Base-by-base conservation (phyloP, 257 asterid genomes). In the Osmanthus fragrans region DNA sequence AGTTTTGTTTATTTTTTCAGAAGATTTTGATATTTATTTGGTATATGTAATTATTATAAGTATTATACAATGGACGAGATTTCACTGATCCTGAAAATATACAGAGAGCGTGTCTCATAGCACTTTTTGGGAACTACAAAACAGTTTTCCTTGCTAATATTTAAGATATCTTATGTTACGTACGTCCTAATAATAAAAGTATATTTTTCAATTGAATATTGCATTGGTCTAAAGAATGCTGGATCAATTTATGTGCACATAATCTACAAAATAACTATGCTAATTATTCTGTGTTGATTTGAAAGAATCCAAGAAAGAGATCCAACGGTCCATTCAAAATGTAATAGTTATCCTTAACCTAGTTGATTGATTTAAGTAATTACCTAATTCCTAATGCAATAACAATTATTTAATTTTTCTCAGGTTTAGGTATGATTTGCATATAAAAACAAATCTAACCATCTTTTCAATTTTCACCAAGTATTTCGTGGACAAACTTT, bases 261-360 rank as follows among this genome's bases (percentile, higher is more conserved):
- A 5, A 45, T 45, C 7, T 47, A 47, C 19, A 15, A 15, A 47
- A 47, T 47, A 47, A 6, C 13, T 1, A 15, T 15, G 6, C n/a
- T 13, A 15, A 4, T 15, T 47, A 13, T 6, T 54, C 23, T 19
- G 27, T 18, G 64, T n/a, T 5, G 25, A 76, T 65, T 29, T 34
- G 81, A 81, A 76, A 67, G 88, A 75, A 84, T 86, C 92, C 92
- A 85, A 83, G 88, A 82, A 85, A 71, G 71, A 65, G 77, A 67
- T 73, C 79, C 81, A 39, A 39, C 45, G 3, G 8, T 39, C 45
- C 45, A 71, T 85, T 76, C 76, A 73, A 82, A 66, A 68, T 63
- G 47, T 58, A 18, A 67, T 63, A 75, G 78, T 73, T 81, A 75
- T 45, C 60, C 74, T 56, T 40, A 56, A 51, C 65, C 60, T 77